Percentiles rank a stretch among this genome's conserved stretches.
Conservation (phyloP, 257 asterid genomes). For the Nemophila menziesii region DNA sequence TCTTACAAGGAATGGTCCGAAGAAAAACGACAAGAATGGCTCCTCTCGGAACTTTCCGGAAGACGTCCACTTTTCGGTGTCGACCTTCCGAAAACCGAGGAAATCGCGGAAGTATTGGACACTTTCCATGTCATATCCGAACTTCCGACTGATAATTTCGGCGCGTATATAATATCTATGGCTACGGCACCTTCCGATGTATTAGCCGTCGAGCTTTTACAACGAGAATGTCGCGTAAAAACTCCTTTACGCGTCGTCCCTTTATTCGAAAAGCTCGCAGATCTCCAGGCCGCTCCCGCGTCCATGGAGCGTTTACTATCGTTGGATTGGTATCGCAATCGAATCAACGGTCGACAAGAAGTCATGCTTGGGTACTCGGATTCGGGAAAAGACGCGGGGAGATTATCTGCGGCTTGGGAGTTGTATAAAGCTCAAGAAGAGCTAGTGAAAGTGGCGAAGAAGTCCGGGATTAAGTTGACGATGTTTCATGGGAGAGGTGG, state of each 20-base stretch:
- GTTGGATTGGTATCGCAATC: constrained; percentile 67
- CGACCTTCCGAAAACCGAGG: constrained; percentile 86
- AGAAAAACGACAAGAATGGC: constrained; percentile 84
- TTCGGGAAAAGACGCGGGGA: constrained; percentile 94
- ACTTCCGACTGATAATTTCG: constrained; percentile 67
- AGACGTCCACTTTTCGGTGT: constrained; percentile 81
- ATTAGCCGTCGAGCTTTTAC: constrained; percentile 88
- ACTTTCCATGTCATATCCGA: constrained; percentile 73
- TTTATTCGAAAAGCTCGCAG: constrained; percentile 80
- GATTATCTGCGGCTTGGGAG: constrained; percentile 97
- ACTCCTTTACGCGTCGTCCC: constrained; percentile 80
- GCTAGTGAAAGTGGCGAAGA: constrained; percentile 71
- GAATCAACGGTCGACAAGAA: constrained; percentile 82
- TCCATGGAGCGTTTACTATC: constrained; percentile 79
- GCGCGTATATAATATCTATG: constrained; percentile 92
- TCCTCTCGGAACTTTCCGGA: constrained; percentile 71
- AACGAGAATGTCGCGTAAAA: constrained; percentile 67
- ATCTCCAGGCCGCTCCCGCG: constrained; percentile 84
- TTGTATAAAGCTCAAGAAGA: constrained; percentile 89
- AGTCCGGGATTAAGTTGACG: constrained; percentile 72
- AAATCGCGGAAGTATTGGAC: constrained; percentile 68
- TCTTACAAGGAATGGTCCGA: constrained; percentile 90
- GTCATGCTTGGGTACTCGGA: constrained; percentile 98
- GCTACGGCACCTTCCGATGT: constrained; percentile 94
- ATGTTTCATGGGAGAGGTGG: constrained; percentile 96